phyloP scores from a whole-genome alignment of 2,329 filamentous ascomycete species.

The Monilinia vaccinii-corymbosi region DNA sequence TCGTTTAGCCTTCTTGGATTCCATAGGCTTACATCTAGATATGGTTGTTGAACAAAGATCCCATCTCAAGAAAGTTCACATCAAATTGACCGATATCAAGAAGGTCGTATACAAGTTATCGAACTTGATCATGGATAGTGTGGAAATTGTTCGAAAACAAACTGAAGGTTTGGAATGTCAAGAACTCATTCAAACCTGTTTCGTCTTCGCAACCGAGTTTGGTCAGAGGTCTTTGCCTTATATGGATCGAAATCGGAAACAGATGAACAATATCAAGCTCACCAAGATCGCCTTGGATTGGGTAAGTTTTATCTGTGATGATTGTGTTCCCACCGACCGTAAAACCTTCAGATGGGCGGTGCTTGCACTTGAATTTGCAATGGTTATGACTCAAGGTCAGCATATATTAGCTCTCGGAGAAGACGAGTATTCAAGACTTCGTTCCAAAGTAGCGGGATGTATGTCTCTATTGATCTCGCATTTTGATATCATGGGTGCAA shows the following conservation, averaged over 20 bases:
- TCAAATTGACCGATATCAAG: conserved; percentile 85
- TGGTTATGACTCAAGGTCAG: conserved; percentile 91
- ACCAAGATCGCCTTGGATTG: conserved; percentile 91
- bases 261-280: conserved; percentile 95
- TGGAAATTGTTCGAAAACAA: conserved; percentile 84
- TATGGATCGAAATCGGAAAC: conserved; percentile 89
- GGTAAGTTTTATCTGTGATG: conserved; percentile 96
- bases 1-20: conserved; percentile 66
- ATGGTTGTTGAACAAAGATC: conserved; percentile 87
- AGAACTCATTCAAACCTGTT: conserved; percentile 94
- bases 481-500: conserved; percentile 97
- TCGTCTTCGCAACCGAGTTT: conserved; percentile 98
- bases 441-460: conserved; percentile 86
- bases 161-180: conserved; percentile 79
- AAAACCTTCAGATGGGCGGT: conserved; percentile 98
- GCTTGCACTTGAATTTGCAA: conserved; percentile 87
- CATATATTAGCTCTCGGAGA: conserved; percentile 89
- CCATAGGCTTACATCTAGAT: conserved; percentile 77
- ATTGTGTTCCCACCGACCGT: conserved; percentile 86
- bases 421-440: conserved; percentile 72
- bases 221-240: conserved; percentile 89
- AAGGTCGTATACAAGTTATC: conserved; percentile 93
- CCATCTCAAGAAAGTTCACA: conserved; percentile 85
- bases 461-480: conserved; percentile 97
- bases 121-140: conserved; percentile 98